Conservation (phyloP, 352 stramenopile species). For the Pythium oligandrum region DNA sequence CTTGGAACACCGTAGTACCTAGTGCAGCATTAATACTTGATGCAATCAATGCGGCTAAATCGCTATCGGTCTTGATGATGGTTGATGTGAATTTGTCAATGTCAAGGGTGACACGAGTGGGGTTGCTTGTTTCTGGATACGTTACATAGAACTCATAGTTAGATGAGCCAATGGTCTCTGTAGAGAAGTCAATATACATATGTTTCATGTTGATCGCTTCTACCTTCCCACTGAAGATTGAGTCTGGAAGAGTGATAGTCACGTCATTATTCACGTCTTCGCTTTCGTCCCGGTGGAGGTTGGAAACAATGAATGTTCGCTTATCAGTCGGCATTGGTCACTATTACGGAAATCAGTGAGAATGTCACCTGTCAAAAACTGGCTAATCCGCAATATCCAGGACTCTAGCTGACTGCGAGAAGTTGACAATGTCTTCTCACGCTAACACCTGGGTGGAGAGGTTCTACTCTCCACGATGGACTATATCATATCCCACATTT, state of each 20-base stretch:
- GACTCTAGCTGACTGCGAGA: no score
- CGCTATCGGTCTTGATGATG: neutral
- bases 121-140: neutral
- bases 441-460: no score
- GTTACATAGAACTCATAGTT: conserved; percentile 2
- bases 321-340: no score
- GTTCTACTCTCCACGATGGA: no score
- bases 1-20: conserved; percentile 2
- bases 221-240: conserved; percentile 2
- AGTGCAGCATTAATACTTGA: conserved; percentile 4
- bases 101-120: neutral
- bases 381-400: no score
- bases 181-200: neutral
- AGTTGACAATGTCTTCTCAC: no score
- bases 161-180: neutral
- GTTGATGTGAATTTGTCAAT: neutral
- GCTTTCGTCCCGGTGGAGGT: neutral
- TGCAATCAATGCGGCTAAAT: neutral
- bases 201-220: neutral
- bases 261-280: conserved; percentile 2
- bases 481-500: no score
- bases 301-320: conserved; percentile 5
- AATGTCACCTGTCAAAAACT: no score
- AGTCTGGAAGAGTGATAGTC: neutral
- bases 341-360: no score